Percentiles rank a stretch among this genome's conserved stretches.
phyloP scores from a whole-genome alignment of 106 monocot genomes.

The Acanthochlamys bracteata region DNA sequence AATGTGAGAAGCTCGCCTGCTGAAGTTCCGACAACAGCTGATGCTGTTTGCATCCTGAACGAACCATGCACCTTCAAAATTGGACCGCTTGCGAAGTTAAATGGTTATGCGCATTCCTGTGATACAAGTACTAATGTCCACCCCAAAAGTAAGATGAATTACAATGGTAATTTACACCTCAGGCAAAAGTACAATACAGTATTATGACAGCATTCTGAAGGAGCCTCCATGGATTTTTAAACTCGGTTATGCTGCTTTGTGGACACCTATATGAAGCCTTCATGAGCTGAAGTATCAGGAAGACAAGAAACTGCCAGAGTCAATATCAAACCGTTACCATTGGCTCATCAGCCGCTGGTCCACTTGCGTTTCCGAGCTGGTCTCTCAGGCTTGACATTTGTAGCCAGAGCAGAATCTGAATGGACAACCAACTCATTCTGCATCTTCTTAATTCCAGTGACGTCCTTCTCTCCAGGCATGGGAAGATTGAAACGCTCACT shows the following conservation, averaged over 20 bases:
- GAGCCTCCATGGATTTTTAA: too few species aligned
- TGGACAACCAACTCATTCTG: constrained; percentile 36
- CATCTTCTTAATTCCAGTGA: constrained; percentile 23
- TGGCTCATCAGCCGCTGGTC: constrained; percentile 44
- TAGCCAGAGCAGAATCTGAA: constrained; percentile 27
- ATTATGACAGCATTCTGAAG: too few species aligned
- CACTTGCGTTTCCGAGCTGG: constrained; percentile 87
- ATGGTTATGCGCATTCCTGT: neutral
- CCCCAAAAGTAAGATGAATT: neutral
- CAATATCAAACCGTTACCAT: neutral
- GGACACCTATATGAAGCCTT: too few species aligned
- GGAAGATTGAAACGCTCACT: constrained; percentile 93
- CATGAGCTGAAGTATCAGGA: too few species aligned
- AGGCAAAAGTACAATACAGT: too few species aligned
- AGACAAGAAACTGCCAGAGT: too few species aligned
- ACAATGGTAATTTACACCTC: neutral
- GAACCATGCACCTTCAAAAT: neutral
- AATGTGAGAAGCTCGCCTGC: too few species aligned
- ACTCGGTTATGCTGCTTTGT: too few species aligned
- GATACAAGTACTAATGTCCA: neutral
- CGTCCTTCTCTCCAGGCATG: constrained; percentile 79
- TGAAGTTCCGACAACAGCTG: too few species aligned
- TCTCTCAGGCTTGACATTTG: constrained; percentile 67
- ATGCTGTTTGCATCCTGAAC: too few species aligned
- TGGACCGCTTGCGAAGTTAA: neutral